These are phyloP conservation scores for Oryza rufipogon DNA, from an alignment of 176 grass and related monocot genomes.

Conservation along the genomic window DNA sequence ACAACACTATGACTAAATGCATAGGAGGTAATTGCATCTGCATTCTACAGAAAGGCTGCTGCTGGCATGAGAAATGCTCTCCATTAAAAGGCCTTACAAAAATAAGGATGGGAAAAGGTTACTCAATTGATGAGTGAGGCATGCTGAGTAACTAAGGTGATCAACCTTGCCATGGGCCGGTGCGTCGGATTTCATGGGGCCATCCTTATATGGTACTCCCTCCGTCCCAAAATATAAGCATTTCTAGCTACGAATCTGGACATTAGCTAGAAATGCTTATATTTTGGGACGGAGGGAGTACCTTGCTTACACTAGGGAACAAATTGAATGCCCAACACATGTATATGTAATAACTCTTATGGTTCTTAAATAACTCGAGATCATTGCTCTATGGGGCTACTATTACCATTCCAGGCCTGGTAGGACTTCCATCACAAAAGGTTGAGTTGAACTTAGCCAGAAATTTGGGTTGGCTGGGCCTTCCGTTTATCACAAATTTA, in stretches of 20 bases:
- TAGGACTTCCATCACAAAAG: neutral
- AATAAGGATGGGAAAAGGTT: neutral
- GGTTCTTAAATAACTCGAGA: neutral
- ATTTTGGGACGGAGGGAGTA: neutral
- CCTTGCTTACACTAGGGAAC: constrained; percentile 14
- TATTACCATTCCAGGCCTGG: neutral
- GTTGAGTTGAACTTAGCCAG: neutral
- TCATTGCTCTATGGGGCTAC: neutral
- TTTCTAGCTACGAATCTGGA: too few species aligned
- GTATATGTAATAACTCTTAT: neutral
- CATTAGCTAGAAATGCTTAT: too few species aligned
- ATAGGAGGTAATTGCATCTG: neutral
- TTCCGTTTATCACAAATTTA: neutral
- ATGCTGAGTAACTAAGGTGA: constrained; percentile 12
- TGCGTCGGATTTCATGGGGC: constrained; percentile 6
- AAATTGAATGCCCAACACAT: constrained; percentile 7
- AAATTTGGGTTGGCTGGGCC: constrained; percentile 9
- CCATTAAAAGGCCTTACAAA: neutral
- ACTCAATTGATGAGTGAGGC: neutral
- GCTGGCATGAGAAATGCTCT: constrained; percentile 1
- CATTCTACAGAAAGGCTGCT: neutral
- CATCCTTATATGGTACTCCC: neutral
- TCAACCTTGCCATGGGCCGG: neutral
- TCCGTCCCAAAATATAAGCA: too few species aligned
- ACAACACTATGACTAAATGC: constrained; percentile 17